Evolutionary conservation across 140 eudicot genomes (phyloP), one percentile per base, ranked within the genome.

Genomic region (Senecio squalidus): DNA sequence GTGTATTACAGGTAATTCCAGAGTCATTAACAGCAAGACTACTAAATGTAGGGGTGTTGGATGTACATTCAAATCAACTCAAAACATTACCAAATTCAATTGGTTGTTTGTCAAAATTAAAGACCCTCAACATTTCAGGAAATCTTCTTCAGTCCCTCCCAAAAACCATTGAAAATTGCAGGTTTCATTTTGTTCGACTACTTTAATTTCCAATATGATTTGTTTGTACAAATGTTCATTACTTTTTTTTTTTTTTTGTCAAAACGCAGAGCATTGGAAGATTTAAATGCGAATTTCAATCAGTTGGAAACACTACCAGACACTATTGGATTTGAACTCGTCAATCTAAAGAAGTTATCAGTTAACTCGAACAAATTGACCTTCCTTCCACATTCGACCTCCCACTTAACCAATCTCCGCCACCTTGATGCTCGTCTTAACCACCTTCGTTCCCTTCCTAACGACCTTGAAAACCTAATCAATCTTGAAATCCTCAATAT

Each of bases 21-120:
- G 95, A 86, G 70, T 86, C 95, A 9, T 64, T 86, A 69, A 77
- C 78, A 64, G 95, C 95, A 55, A 82, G 95, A 22, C 66, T 86
- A 18, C 67, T 82, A 16, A 86, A 86, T 78, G 72, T 86, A 27
- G 67, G 73, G 24, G 73, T 69, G 54, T 77, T 86, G 49, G 95
- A 86, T 60, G 91, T 82, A 66, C 95, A 77, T 76, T 82, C 95
- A 18, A 86, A 86, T 66, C 91, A 82, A 79, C 84, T 86, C 4
- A 82, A 70, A 48, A 55, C 64, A 16, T 83, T 86, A 14, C 95
- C 95, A 53, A 86, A 86, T 52, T 86, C 95, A 46, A 86, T 86
- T 3, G 95, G 95, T 7, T 86, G 95, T 60, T 72, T 82, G 63
- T 68, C 95, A 9, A 86, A 82, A 66, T 88, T 82, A 51, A 86